These are phyloP conservation scores for Arabidopsis arenosa DNA, from an alignment of 345 rosid species.

Conservation along the genomic window DNA sequence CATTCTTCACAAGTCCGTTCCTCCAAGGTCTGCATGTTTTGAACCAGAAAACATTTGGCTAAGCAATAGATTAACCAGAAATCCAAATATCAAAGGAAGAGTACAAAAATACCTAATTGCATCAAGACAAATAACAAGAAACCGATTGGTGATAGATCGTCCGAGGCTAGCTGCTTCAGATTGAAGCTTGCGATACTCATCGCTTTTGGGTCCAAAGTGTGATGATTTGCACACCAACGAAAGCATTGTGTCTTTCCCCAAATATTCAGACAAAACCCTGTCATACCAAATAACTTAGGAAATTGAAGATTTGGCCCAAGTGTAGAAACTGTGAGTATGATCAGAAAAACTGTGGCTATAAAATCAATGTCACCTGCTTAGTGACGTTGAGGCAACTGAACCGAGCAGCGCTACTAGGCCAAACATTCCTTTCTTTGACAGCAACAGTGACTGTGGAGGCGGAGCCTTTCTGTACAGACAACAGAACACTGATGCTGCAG, in stretches of 20 bases:
- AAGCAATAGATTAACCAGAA: background rate
- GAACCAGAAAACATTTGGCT: background rate
- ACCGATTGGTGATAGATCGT: conserved; percentile 51
- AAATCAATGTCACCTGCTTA: conserved; percentile 60
- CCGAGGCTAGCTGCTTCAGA: conserved; percentile 56
- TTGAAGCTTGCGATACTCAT: conserved; percentile 51
- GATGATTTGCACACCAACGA: conserved; percentile 67
- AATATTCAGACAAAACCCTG: conserved; percentile 65
- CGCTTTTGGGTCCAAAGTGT: conserved; percentile 46
- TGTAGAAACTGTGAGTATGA: background rate
- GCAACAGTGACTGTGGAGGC: conserved; percentile 10
- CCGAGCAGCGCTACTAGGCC: conserved; percentile 72
- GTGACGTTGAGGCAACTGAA: conserved; percentile 48
- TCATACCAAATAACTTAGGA: background rate
- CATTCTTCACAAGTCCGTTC: conserved; percentile 40
- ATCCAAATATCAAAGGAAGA: background rate
- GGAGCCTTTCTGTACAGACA: conserved; percentile 23
- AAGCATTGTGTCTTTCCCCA: conserved; percentile 75
- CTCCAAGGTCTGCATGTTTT: conserved; percentile 47
- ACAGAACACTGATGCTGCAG: conserved; percentile 60
- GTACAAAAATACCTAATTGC: conserved; percentile 52
- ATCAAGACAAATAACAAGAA: conserved; percentile 58
- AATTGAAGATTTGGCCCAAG: background rate
- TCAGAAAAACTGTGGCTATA: conserved; percentile 7
- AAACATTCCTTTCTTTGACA: conserved; percentile 45